Base-by-base conservation (phyloP, 345 rosid species). In the Eucalyptus curtisii region DNA sequence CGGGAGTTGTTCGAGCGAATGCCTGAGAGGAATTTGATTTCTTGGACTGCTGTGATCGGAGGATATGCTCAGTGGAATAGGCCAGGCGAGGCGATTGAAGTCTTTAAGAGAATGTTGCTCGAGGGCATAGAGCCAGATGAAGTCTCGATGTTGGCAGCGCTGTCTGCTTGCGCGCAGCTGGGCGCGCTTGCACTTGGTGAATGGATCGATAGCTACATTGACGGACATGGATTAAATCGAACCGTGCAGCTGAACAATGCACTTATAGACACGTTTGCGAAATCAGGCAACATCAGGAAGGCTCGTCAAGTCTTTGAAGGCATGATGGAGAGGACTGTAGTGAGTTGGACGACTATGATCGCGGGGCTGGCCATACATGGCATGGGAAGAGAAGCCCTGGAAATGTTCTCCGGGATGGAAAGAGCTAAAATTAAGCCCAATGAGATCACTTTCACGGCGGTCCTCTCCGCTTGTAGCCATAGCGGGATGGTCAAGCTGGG, bases 391-490 rank as follows among this genome's bases (percentile, higher is more conserved):
- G 92, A 95, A 91, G 97, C 97, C n/a, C 91, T 95, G 45, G 91
- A 88, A 31, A 93, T 96, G 93, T 94, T 96, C 92, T 91, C 93
- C 55, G 91, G 89, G 57, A 96, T 97, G 98, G 94, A 94, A 86
- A 90, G 57, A 79, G 93, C 88, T 6, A 86, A 90, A 6, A 87
- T 94, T 59, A 87, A 87, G 89, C 98, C 98, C 14, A 97, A 95
- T 64, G 94, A 89, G 80, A 90, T 96, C 91, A 95, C 99, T 88
- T 95, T 96, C 92, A 88, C 94, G 48, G 96, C 99, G 2, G 49
- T 95, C 86, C 96, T 97, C 90, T 93, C 97, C 27, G 98, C 97
- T 88, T 96, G 99, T 52, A 86, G 95, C 90, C 99, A 96, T 90
- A 94, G 91, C 7, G 97, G 99, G 87, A 92, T 90, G 93, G 94